A percentile compares a stretch with the other conserved stretches of the same genome.
These are phyloP conservation scores for Nyssa sinensis DNA, from an alignment of 148 eudicot species.

Conservation along the genomic window DNA sequence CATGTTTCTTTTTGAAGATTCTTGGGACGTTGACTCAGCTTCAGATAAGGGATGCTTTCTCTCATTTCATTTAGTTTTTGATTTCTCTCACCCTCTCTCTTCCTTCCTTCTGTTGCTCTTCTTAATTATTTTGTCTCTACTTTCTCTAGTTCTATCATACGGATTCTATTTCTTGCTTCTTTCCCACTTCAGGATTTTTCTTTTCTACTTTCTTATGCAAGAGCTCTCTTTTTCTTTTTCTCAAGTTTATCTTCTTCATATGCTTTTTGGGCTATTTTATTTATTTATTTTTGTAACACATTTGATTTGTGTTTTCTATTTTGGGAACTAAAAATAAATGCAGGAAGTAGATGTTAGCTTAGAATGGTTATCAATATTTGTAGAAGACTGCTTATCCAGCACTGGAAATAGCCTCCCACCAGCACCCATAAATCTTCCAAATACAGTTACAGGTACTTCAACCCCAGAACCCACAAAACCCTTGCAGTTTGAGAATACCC, in stretches of 20 bases:
- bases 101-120: neutral
- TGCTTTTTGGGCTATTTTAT: neutral
- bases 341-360: constrained; percentile 36
- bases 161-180: neutral
- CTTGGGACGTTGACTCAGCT: neutral
- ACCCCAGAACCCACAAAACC: neutral
- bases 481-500: neutral
- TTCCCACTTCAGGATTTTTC: constrained; percentile 10
- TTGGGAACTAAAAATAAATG: neutral
- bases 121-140: neutral
- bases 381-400: constrained; percentile 46
- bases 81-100: constrained; percentile 2
- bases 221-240: too few species aligned
- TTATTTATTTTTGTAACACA: neutral
- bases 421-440: constrained; percentile 9
- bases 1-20: neutral
- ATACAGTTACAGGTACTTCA: neutral
- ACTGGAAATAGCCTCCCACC: constrained; percentile 33
- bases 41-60: neutral
- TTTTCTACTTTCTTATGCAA: neutral
- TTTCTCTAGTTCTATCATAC: neutral
- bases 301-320: neutral
- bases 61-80: neutral
- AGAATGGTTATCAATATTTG: constrained; percentile 40
- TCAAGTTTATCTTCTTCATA: too few species aligned